Evolutionary conservation across 352 stramenopile genomes (phyloP), one percentile per base, ranked within the genome.

Genomic region (Pythium angustatum): DNA sequence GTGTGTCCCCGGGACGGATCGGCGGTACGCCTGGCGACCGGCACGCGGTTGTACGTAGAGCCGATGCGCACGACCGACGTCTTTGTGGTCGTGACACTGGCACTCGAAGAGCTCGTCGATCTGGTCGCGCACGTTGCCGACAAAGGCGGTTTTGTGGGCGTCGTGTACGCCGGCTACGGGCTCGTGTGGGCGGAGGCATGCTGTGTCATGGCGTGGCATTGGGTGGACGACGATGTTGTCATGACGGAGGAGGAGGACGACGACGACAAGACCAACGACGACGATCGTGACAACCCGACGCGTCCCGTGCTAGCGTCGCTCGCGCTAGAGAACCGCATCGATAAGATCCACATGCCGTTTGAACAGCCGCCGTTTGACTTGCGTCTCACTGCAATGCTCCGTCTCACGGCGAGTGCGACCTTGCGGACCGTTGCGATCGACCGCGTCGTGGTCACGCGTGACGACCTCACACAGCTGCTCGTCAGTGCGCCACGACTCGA

Each of bases 21-120:
- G 33, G 31, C 10, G 3, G 33, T 47, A 12, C 51, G 51, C 1
- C 30, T 58, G 2, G 51, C 22, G 22, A n/a, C 22, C 21, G 51
- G 51, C 5, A 47, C 51, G 30, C n/a, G 22, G 14, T 34, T 58
- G 21, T 47, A 47, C 33, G 17, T 58, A 8, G 33, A 58, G 22
- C 51, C 51, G 34, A 43, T 44, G 12, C 45, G 30, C 3, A 3
- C 2, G 15, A 10, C 9, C 30, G 48, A 55, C 11, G 28, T 28
- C 19, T 55, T n/a, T 43, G 48, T 43, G n/a, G 17, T 28, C 15
- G 48, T 30, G 17, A 21, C 30, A 4, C 9, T 41, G 22, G 24
- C 19, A 8, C 9, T 15, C 8, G 28, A 41, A n/a, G 21, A 27
- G 11, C 19, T 41, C 34, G 21, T 47, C 21, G 51, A 47, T 21